A percentile compares a stretch with the other conserved stretches of the same genome.
These are phyloP conservation scores for Ogataea philodendri DNA, from an alignment of 805 yeast genomes.

Conservation along the genomic window DNA sequence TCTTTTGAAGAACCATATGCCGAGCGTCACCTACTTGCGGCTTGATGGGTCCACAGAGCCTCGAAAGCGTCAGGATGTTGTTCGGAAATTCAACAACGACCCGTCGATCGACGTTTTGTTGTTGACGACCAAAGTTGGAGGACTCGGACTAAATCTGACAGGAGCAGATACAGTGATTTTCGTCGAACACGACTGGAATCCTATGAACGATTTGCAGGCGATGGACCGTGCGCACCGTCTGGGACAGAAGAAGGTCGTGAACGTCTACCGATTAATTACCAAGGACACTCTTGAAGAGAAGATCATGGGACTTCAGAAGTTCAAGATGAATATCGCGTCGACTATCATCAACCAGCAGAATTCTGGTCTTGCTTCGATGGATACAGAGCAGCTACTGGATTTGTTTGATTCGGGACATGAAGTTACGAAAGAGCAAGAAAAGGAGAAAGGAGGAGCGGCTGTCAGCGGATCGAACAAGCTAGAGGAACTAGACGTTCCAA, in stretches of 20 bases:
- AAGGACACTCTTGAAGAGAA: conserved; percentile 92
- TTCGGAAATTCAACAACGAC: conserved; percentile 87
- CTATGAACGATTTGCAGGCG: conserved; percentile 98
- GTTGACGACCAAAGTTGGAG: conserved; percentile 96
- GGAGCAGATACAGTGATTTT: conserved; percentile 99
- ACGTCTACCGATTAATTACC: conserved; percentile 92
- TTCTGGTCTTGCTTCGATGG: conserved; percentile 95
- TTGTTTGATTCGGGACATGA: conserved; percentile 74
- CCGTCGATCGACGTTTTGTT: conserved; percentile 93
- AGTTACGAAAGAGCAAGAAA: conserved; percentile 14
- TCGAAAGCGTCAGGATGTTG: conserved; percentile 85
- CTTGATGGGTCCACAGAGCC: conserved; percentile 95
- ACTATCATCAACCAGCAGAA: conserved; percentile 96
- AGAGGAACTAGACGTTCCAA: conserved; percentile 34
- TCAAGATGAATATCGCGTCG: conserved; percentile 95
- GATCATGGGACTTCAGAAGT: conserved; percentile 96
- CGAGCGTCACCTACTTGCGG: conserved; percentile 89
- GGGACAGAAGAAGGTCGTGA: conserved; percentile 97
- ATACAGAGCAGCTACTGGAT: conserved; percentile 88
- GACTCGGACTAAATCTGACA: conserved; percentile 93
- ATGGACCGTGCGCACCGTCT: conserved; percentile 98
- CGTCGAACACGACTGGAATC: conserved; percentile 99
- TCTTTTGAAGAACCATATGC: conserved; percentile 76
- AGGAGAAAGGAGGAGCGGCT: conserved; percentile 22
- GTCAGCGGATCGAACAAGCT: conserved; percentile 22